These are phyloP conservation scores for Crithidia fasciculata DNA, from an alignment of 208 protist genomes.

Conservation along the genomic window DNA sequence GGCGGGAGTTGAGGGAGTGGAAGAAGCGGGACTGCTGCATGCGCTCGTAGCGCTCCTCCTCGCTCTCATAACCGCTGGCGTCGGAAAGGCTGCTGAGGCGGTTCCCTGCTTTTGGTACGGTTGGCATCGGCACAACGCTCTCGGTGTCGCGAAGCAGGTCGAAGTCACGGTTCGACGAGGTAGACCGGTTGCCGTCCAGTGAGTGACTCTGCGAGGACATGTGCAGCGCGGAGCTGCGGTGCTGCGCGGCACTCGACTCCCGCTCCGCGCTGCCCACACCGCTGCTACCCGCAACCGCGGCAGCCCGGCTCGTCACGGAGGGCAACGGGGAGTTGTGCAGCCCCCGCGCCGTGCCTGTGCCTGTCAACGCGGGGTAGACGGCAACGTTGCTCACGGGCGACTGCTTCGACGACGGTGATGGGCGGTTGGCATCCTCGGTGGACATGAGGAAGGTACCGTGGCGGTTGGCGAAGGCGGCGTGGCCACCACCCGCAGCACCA, in stretches of 20 bases:
- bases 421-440: not conserved
- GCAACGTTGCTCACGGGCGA: not conserved
- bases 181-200: conserved; percentile 6
- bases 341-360: not conserved
- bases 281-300: no score
- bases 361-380: not conserved
- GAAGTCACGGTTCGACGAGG: conserved; percentile 5
- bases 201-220: not conserved
- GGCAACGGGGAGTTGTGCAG: not conserved
- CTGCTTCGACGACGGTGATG: not conserved
- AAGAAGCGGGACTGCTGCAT: conserved; percentile 11
- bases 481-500: not conserved
- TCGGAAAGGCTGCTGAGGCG: not conserved
- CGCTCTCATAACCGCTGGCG: conserved; percentile 13
- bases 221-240: not conserved
- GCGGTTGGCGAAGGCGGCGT: not conserved
- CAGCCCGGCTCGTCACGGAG: not conserved
- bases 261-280: not conserved
- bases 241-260: not conserved
- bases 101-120: not conserved
- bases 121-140: conserved; percentile 9
- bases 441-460: conserved; percentile 18
- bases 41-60: conserved; percentile 20
- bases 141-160: conserved; percentile 1
- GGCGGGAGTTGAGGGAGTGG: conserved; percentile 4